Conservation (phyloP, 352 stramenopile species). For the Phytopythium ostracodes region DNA sequence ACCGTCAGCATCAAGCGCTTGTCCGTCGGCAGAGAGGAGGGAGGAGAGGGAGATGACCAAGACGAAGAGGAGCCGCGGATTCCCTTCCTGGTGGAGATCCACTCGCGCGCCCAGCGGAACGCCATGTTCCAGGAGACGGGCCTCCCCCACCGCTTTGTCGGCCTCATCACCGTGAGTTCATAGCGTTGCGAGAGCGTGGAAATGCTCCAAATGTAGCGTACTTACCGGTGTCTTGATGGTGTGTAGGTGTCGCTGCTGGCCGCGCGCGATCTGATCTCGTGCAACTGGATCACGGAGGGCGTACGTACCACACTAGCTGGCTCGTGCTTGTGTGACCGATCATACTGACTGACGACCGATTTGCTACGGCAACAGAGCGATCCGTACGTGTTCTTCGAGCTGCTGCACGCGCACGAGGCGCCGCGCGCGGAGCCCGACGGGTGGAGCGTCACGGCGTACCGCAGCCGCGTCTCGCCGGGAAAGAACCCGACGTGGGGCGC, state of each 20-base stretch:
- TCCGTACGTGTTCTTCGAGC: conserved; percentile 70
- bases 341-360: not conserved
- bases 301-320: conserved; percentile 14
- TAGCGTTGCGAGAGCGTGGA: no score
- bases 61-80: conserved; percentile 35
- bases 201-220: not conserved
- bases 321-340: not conserved
- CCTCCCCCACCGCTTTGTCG: conserved; percentile 72
- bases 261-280: conserved; percentile 64
- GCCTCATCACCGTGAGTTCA: conserved; percentile 43
- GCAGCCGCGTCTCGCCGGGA: conserved; percentile 45
- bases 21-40: not conserved
- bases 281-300: conserved; percentile 59
- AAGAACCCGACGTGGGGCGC: conserved; percentile 48
- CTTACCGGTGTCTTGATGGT: not conserved
- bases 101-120: conserved; percentile 73
- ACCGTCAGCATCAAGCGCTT: not conserved
- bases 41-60: conserved; percentile 5
- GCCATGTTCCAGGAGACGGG: conserved; percentile 74
- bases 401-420: conserved; percentile 32
- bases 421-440: conserved; percentile 40
- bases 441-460: conserved; percentile 75
- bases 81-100: conserved; percentile 58
- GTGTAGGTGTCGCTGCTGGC: conserved; percentile 57
- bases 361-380: conserved; percentile 34